phyloP scores from a whole-genome alignment of 352 stramenopile genomes.

The Heterotrichella gracilis region DNA sequence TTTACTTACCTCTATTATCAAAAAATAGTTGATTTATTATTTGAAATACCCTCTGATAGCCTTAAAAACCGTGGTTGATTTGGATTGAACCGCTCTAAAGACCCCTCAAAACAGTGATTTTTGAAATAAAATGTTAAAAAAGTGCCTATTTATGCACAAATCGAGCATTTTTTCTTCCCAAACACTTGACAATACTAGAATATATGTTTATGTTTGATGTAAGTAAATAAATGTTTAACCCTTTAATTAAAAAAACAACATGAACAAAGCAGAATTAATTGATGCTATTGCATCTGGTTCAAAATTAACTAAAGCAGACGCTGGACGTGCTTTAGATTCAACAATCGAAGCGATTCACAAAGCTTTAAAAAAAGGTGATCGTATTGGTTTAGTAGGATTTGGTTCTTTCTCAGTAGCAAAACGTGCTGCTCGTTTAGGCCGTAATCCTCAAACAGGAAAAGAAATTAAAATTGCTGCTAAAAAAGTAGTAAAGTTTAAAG shows the following conservation, averaged over 20 bases:
- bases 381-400: conserved; percentile 2
- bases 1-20: too few relatives aligned
- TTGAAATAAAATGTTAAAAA: too few relatives aligned
- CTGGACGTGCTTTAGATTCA: not conserved
- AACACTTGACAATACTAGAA: not conserved
- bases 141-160: not conserved
- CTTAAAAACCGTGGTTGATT: too few relatives aligned
- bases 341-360: not conserved
- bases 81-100: too few relatives aligned
- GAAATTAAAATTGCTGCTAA: conserved; percentile 9
- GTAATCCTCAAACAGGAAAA: not conserved
- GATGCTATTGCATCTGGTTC: not conserved
- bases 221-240: conserved; percentile 7
- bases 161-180: not conserved
- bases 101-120: too few relatives aligned
- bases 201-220: not conserved
- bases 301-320: conserved; percentile 2
- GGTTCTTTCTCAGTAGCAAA: not conserved
- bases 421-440: not conserved
- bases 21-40: too few relatives aligned
- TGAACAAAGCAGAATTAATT: conserved; percentile 9
- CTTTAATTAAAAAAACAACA: not conserved
- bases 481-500: conserved; percentile 10
- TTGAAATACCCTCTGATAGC: too few relatives aligned
- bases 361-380: not conserved